A percentile compares a stretch with the other conserved stretches of the same genome.
These are phyloP conservation scores for Penicillium canariense DNA, from an alignment of 495 filamentous ascomycete species.

Conservation along the genomic window DNA sequence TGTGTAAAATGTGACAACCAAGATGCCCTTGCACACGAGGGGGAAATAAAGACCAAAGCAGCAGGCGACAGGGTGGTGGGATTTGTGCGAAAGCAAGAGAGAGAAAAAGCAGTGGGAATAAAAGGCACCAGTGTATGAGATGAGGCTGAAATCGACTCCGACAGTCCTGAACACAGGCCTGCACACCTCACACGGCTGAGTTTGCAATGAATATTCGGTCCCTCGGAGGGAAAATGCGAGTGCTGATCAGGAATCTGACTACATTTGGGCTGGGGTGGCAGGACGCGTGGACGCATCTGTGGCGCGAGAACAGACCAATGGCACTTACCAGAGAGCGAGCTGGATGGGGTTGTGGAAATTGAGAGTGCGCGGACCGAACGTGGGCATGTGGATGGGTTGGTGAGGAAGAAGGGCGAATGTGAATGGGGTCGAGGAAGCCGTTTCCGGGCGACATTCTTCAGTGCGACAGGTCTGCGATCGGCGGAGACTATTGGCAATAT, in stretches of 20 bases:
- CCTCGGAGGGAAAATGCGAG: neutral
- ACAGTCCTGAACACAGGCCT: neutral
- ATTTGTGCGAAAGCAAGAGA: neutral
- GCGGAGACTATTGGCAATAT: slow-evolving; percentile 13
- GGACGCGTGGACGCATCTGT: slow-evolving; percentile 1
- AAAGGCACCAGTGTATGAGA: slow-evolving; percentile 12
- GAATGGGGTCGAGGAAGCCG: slow-evolving; percentile 4
- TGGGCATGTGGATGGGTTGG: neutral
- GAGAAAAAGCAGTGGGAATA: slow-evolving; percentile 4
- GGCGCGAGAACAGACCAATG: neutral
- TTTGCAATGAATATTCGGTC: slow-evolving; percentile 3
- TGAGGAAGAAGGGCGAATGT: neutral
- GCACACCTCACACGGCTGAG: neutral
- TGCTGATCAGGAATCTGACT: slow-evolving; percentile 2
- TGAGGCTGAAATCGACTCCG: slow-evolving; percentile 14
- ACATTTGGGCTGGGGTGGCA: neutral
- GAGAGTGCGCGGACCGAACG: neutral
- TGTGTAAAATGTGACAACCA: neutral
- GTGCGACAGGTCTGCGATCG: neutral
- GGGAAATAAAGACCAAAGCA: neutral
- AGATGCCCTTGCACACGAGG: neutral
- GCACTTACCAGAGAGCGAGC: neutral
- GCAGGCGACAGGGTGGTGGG: neutral
- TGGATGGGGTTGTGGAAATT: neutral
- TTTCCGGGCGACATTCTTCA: slow-evolving; percentile 11